Percentiles rank a stretch among this genome's conserved stretches.
Evolutionary conservation across 768 basidiomycete genomes (phyloP).

Genomic region (Kwoniella dejecticola): DNA sequence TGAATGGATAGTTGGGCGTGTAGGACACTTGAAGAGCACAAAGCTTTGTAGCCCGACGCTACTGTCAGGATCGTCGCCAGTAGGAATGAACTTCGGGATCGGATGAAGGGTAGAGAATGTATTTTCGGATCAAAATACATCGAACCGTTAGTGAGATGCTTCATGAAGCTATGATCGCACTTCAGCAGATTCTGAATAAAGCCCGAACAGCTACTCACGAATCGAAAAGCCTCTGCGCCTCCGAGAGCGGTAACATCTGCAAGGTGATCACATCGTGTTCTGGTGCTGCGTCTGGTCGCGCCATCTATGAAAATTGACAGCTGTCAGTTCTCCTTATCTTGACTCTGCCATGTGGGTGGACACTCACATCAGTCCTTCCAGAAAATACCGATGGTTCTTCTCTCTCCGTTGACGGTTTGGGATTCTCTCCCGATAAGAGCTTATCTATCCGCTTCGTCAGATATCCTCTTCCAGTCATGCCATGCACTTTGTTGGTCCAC

Average conservation of each 20-base stretch:
- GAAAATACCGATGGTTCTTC: slow-evolving; percentile 18
- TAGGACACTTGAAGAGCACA: slow-evolving; percentile 11
- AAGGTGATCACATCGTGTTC: slow-evolving; percentile 22
- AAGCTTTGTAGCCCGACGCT: slow-evolving; percentile 9
- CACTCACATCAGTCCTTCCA: slow-evolving; percentile 21
- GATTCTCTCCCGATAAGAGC: neutral
- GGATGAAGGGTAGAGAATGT: slow-evolving; percentile 15
- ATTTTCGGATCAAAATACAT: slow-evolving; percentile 21
- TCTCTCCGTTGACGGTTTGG: neutral
- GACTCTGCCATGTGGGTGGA: neutral
- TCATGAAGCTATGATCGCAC: slow-evolving; percentile 13
- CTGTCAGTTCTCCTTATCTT: neutral
- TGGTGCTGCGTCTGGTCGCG: slow-evolving; percentile 18
- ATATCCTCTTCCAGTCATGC: neutral
- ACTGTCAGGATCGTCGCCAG: slow-evolving; percentile 14
- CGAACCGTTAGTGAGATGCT: slow-evolving; percentile 20
- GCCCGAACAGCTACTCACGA: slow-evolving; percentile 2
- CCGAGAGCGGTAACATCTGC: slow-evolving; percentile 14
- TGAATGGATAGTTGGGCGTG: slow-evolving; percentile 13
- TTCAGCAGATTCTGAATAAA: neutral
- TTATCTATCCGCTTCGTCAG: slow-evolving; percentile 5
- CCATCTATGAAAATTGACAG: slow-evolving; percentile 7
- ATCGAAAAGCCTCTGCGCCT: slow-evolving; percentile 18
- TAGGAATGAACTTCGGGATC: slow-evolving; percentile 19
- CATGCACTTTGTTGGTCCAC: slow-evolving; percentile 12